Base-by-base conservation (phyloP, 176 grass and related monocot species). In the Phoenix dactylifera region DNA sequence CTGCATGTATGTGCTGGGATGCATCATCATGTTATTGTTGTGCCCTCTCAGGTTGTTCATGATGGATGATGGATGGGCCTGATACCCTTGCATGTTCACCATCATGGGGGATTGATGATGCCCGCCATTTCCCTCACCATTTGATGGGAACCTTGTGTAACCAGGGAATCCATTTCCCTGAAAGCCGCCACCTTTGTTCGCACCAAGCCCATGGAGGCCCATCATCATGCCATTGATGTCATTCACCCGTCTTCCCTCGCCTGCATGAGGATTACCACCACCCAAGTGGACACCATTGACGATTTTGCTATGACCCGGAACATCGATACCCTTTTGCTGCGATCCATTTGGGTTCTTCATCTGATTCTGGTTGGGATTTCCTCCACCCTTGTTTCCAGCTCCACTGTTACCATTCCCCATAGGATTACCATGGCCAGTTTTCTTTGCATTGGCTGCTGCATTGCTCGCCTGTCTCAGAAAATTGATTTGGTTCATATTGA, bases 401-500 rank as follows among this genome's bases (percentile, higher is more conserved):
- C 58, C 58, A 60, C n/a, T 60, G 15, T 16, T 15, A 22, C 82
- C 72, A 50, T 72, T 53, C 14, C 24, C 71, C 22, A 69, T 82
- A 32, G 58, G 69, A 67, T 49, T 71, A 1, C 7, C 52, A 71
- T 59, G 60, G 15, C 9, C 50, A 15, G 62, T 77, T 76, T 78
- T 92, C 75, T 82, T 80, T 66, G 70, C 74, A 39, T 23, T 60
- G 12, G 62, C 63, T 0, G 35, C 51, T 4, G 71, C 72, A 0
- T 25, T 62, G 14, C 51, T 67, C 1, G 52, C 66, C 76, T 80
- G 87, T 65, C 50, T 72, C 26, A 89, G 28, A 32, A 92, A 65
- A 15, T 89, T 84, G 0, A 93, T 69, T 54, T 98, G 94, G 59
- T 61, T 85, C 88, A 89, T 86, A 69, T 89, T 86, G 15, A 89